Evolutionary conservation across 2,329 filamentous ascomycete species (phyloP).

Genomic region (Fusarium papillatum): DNA sequence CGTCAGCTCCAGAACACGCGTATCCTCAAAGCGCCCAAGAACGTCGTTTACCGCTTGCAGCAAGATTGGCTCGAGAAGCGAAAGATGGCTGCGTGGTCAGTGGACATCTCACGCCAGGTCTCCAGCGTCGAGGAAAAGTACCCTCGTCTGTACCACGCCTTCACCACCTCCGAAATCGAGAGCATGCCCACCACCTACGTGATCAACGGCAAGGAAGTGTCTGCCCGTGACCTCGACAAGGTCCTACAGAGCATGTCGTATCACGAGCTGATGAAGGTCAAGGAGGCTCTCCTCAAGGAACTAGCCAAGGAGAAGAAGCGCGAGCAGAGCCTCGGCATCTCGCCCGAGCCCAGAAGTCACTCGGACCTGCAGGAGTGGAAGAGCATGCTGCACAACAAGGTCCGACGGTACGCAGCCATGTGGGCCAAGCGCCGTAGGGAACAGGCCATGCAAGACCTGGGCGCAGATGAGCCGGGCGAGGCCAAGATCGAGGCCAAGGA

Average conservation of each 20-base stretch:
- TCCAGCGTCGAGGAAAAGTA: constrained; percentile 54
- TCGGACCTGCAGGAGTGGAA: constrained; percentile 34
- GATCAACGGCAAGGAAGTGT: constrained; percentile 38
- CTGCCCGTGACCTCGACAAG: constrained; percentile 46
- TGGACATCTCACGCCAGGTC: constrained; percentile 56
- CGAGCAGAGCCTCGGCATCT: constrained; percentile 32
- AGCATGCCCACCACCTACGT: constrained; percentile 44
- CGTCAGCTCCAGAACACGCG: constrained; percentile 54
- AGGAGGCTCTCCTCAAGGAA: constrained; percentile 33
- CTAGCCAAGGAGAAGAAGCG: constrained; percentile 32
- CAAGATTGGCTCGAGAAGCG: constrained; percentile 65
- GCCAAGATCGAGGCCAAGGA: constrained; percentile 23
- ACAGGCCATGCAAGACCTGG: background rate
- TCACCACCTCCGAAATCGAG: constrained; percentile 50
- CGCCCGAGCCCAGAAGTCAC: background rate
- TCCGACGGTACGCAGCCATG: constrained; percentile 31
- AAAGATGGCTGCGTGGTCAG: constrained; percentile 62
- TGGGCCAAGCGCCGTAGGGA: constrained; percentile 39
- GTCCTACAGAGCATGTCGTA: constrained; percentile 47
- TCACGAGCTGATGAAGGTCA: constrained; percentile 46
- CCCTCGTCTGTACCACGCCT: constrained; percentile 57
- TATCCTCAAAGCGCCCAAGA: constrained; percentile 47
- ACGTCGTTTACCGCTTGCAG: constrained; percentile 62
- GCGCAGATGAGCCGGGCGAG: background rate
- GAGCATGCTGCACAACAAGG: constrained; percentile 33